Evolutionary conservation across 352 stramenopile species (phyloP), one percentile per base, ranked within the genome.

Genomic region (Phytophthora pinifolia): DNA sequence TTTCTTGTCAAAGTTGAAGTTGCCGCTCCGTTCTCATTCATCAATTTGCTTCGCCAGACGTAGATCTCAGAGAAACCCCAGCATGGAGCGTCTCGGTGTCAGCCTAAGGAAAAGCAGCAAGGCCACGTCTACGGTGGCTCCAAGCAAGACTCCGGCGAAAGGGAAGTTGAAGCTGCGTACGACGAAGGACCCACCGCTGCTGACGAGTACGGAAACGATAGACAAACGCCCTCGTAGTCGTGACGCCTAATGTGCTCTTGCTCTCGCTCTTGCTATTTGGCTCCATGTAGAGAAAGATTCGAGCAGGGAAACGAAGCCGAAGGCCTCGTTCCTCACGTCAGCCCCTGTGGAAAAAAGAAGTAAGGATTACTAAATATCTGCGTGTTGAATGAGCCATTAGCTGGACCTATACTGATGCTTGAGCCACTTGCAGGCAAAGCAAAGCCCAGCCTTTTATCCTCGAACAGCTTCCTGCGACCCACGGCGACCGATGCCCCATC

Each of bases 151-250:
- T 2, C 29, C 51, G 31, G 15, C 10, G 14, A 62, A 61, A 46
- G 42, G 50, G 30, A 70, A 71, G 30, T 65, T 74, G 14, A 74
- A 71, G 44, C 46, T 68, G 15, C 34, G 22, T 27, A 34, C 42
- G 10, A 38, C 59, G 4, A 67, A 58, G 50, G 47, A 54, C 36
- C 57, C 47, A 6, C 55, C 55, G 13, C 51, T 56, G 13, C 14
- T 66, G 13, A 46, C 52, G 18, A 62, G 60, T 74, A 63, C 46
- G 60, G 61, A 33, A 8, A 15, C 45, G 37, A 30, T 51, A 41
- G 4, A 46, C 17, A 9, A 25, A 14, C 9, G 10, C 13, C 22
- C 15, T 59, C 14, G 38, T 32, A 36, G 20, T 13, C 37, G 12
- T 33, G 9, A 32, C 30, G 30, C 34, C 10, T 32, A 32, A 31